Evolutionary conservation across 345 rosid species (phyloP).

Genomic region (Rhizophora apiculata): DNA sequence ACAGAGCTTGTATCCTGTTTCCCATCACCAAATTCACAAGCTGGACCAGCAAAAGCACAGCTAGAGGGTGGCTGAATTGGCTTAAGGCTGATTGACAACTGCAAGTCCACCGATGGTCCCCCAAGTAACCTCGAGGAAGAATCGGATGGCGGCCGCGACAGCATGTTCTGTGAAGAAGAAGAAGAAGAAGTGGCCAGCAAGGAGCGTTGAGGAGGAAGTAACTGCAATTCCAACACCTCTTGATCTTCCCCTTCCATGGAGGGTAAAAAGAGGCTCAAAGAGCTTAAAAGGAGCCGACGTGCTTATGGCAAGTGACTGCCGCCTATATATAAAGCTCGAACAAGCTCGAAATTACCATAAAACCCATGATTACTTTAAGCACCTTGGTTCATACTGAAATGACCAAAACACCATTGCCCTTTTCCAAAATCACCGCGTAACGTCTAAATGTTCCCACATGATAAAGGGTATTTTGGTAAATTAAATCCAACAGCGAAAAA

Average conservation of each 20-base stretch:
- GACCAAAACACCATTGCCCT: slow-evolving; percentile 13
- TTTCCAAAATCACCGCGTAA: neutral
- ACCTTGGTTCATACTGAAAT: slow-evolving; percentile 2
- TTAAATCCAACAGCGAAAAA: neutral
- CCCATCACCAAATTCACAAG: slow-evolving; percentile 28
- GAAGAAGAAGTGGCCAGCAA: slow-evolving; percentile 30
- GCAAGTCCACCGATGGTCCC: slow-evolving; percentile 71
- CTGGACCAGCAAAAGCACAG: slow-evolving; percentile 21
- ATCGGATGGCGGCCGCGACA: slow-evolving; percentile 23
- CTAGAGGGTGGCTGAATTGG: slow-evolving; percentile 40
- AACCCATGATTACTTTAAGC: slow-evolving; percentile 25
- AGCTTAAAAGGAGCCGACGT: slow-evolving; percentile 4
- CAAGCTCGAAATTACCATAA: slow-evolving; percentile 24
- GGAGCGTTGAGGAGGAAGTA: slow-evolving; percentile 61
- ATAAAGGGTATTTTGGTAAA: slow-evolving; percentile 28
- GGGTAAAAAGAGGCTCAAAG: neutral
- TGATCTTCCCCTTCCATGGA: slow-evolving; percentile 59
- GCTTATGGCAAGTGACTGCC: slow-evolving; percentile 22
- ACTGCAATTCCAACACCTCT: slow-evolving; percentile 77
- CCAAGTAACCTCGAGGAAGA: slow-evolving; percentile 26
- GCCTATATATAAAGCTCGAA: slow-evolving; percentile 30
- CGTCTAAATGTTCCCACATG: no score
- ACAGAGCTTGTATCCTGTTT: slow-evolving; percentile 34
- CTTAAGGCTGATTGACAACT: slow-evolving; percentile 75
- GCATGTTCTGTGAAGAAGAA: neutral